Evolutionary conservation across 805 yeast species (phyloP), one percentile per base, ranked within the genome.

Genomic region (Jamesozyma piceae): DNA sequence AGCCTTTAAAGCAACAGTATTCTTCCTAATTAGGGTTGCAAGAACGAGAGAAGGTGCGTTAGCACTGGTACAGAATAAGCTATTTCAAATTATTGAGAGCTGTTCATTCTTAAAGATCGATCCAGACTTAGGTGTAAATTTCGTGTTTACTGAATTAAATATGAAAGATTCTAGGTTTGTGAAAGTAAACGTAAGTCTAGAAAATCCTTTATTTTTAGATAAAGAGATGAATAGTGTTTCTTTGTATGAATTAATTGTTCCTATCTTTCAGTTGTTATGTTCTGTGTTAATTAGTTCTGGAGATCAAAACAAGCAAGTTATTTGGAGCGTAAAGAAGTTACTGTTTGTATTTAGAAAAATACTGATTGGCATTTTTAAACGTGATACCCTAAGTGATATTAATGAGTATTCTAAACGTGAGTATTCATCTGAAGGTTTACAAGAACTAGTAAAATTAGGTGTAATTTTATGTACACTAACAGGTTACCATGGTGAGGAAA

Each of bases 21-120:
- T 79, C 44, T 72, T 89, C 38, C 65, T 90, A 47, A 71, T 80
- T 1, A 73, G 92, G 49, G 72, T 90, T 11, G 86, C 94, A 0
- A 86, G 82, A 54, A 75, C 83, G 0, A 76, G 84, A 48, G 55
- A 59, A 8, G 97, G 98, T 3, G 88, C 97, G 0, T 75, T 76
- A 39, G 81, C 79, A 43, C 65, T 90, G 41, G 62, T 88, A 20
- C 87, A 86, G 52, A 74, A 82, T 50, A 90, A 82, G 39, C 59
- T 90, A 6, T 80, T 88, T 58, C 72, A 77, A 15, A 67, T 76
- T 1, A 67, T 89, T 41, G 73, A 69, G 43, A 67, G 73, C 11
- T 75, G 81, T 32, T 64, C 64, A 17, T 74, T 87, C 48, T 64
- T 86, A 35, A 58, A 67, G 29, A 69, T 80, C 32, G 96, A 89